Evolutionary conservation across 768 basidiomycete genomes (phyloP), one percentile per base, ranked within the genome.

Genomic region (Lentinula detonsa): DNA sequence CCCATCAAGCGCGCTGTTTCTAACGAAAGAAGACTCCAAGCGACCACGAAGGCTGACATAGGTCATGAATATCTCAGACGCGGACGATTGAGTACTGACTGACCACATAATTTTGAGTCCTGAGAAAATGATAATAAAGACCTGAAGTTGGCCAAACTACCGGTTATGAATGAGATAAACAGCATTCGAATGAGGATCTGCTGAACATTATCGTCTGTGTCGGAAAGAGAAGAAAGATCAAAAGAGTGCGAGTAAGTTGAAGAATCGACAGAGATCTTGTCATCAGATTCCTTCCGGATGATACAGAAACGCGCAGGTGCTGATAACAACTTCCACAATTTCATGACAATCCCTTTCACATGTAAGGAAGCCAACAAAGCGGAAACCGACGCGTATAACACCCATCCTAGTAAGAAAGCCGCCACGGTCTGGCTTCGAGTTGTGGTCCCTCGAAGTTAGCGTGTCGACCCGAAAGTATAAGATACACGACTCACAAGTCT

Each of bases 21-120:
- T 3, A 72, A 67, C 2, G 78, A 69, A 68, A 80, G 74, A 23
- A 74, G 75, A n/a, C 75, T 73, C 79, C 76, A 80, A 3, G 78
- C 77, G 31, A 80, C 70, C 1, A 77, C 69, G 61, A 80, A 80
- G 6, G 77, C 80, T 81, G 59, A 63, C 4, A 43, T 49, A 46
- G 18, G 13, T 56, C n/a, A 31, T 28, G 54, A 28, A 34, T 23
- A 34, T 21, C 40, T 46, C 2, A 34, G 57, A 43, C 33, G 15
- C 28, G 8, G 31, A 31, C 46, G 28, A 21, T 5, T 9, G 37
- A 35, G 18, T 35, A 54, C 31, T 18, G 11, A 66, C 68, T 18
- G 11, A 66, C 68, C 66, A 51, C 68, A 70, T 35, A 64, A 58
- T 9, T 65, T 65, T 55, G 60, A 62, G 31, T 53, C 50, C 33